A percentile compares a stretch with the other conserved stretches of the same genome.
Conservation (phyloP, 371 early-diverging fungal species). For the Mucor racemosus region DNA sequence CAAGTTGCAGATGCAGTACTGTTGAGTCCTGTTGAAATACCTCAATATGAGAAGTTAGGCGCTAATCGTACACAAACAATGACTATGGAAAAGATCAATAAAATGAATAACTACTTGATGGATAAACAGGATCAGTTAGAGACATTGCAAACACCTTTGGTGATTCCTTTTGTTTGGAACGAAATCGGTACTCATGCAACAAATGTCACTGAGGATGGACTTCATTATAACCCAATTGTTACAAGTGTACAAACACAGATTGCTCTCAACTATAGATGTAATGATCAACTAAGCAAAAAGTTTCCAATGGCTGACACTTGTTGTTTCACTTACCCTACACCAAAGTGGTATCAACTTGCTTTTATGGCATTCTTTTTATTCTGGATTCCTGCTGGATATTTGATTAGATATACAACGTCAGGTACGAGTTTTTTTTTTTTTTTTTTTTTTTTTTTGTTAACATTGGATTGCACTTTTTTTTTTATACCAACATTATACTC, state of each 20-base stretch:
- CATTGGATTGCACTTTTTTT: too few species aligned
- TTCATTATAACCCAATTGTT: constrained; percentile 58
- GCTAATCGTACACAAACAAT: constrained; percentile 47
- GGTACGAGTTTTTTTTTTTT: constrained; percentile 29
- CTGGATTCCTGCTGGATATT: constrained; percentile 54
- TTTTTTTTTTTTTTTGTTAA: too few species aligned
- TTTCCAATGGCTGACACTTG: constrained; percentile 62
- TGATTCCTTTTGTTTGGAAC: constrained; percentile 61
- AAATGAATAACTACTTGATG: constrained; percentile 62
- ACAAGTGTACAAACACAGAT: constrained; percentile 57
- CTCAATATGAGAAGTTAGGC: constrained; percentile 40
- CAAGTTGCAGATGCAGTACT: constrained; percentile 44
- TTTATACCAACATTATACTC: background rate
- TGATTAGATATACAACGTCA: constrained; percentile 11
- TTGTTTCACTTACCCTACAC: constrained; percentile 66
- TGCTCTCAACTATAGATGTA: constrained; percentile 69
- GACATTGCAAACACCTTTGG: constrained; percentile 30
- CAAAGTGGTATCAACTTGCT: constrained; percentile 52
- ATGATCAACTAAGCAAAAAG: constrained; percentile 49
- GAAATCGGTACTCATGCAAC: constrained; percentile 40
- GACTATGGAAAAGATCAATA: constrained; percentile 46
- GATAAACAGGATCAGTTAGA: constrained; percentile 14
- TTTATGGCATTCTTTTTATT: constrained; percentile 53
- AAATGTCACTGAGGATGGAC: constrained; percentile 62
- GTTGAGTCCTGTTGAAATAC: constrained; percentile 47